A percentile compares a stretch with the other conserved stretches of the same genome.
Evolutionary conservation across 441 rosid species (phyloP).

Genomic region (Metrosideros polymorpha): DNA sequence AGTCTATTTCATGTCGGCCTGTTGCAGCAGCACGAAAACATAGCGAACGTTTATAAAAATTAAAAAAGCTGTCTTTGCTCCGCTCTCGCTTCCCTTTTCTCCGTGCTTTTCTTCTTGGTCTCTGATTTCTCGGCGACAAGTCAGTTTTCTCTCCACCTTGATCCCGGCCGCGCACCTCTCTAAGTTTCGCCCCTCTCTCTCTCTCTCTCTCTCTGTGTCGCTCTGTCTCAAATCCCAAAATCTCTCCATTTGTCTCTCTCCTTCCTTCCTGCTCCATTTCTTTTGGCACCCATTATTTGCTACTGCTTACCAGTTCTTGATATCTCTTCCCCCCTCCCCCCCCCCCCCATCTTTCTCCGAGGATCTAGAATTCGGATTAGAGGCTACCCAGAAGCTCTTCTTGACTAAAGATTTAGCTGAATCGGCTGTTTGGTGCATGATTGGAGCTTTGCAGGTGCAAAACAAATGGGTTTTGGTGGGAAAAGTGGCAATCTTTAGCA

Average conservation of each 20-base stretch:
- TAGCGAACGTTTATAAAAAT: background rate
- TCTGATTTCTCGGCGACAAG: slow-evolving; percentile 74
- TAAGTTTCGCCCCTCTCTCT: background rate
- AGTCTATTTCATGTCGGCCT: slow-evolving; percentile 71
- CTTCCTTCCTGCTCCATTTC: background rate
- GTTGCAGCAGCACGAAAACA: slow-evolving; percentile 20
- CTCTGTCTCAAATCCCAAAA: slow-evolving; percentile 4
- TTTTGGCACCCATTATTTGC: background rate
- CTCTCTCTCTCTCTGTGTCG: background rate
- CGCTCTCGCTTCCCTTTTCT: slow-evolving; percentile 7
- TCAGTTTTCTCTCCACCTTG: slow-evolving; percentile 31
- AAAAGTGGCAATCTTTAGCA: background rate
- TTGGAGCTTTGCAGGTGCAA: background rate
- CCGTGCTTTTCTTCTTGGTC: slow-evolving; percentile 39
- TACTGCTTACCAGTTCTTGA: background rate
- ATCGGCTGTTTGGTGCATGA: background rate
- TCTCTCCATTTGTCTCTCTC: background rate
- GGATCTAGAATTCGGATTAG: background rate
- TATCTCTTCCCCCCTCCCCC: background rate
- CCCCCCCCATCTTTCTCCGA: background rate
- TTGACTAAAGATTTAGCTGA: background rate
- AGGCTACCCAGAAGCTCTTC: background rate
- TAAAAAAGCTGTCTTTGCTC: slow-evolving; percentile 23
- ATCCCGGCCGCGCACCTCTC: slow-evolving; percentile 11
- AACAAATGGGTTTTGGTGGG: background rate